A percentile compares a stretch with the other conserved stretches of the same genome.
phyloP scores from a whole-genome alignment of 2,329 filamentous ascomycete species.

The Pseudogymnoascus sp. region DNA sequence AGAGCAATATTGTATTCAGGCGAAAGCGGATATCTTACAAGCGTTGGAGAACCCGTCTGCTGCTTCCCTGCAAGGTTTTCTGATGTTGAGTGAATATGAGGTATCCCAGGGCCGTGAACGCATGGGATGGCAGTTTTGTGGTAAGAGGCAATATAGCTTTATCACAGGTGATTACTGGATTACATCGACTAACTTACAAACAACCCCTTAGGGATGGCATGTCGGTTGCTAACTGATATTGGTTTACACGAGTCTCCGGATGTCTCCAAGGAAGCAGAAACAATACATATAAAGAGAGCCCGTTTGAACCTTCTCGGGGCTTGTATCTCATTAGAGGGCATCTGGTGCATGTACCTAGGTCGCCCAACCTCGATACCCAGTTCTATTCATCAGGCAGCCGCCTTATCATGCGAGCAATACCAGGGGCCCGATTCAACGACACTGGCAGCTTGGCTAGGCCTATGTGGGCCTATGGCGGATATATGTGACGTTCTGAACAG shows the following conservation, averaged over 20 bases:
- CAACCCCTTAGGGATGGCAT: constrained; percentile 7
- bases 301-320: neutral
- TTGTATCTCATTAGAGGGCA: neutral
- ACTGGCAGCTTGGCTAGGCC: constrained; percentile 4
- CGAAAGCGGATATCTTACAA: neutral
- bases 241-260: neutral
- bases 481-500: constrained; percentile 4
- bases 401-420: neutral
- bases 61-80: constrained; percentile 8
- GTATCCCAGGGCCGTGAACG: constrained; percentile 1
- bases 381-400: neutral
- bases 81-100: constrained; percentile 7
- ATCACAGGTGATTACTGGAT: neutral
- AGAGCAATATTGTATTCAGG: neutral
- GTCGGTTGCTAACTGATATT: constrained; percentile 8
- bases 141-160: neutral
- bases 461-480: constrained; percentile 8
- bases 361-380: neutral
- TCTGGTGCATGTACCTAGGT: constrained; percentile 5
- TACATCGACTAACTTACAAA: neutral
- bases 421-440: neutral
- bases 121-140: constrained; percentile 2
- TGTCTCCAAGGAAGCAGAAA: neutral
- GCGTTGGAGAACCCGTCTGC: neutral
- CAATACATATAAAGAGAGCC: neutral